These are phyloP conservation scores for Gentiana dahurica DNA, from an alignment of 257 asterid genomes.

Conservation along the genomic window DNA sequence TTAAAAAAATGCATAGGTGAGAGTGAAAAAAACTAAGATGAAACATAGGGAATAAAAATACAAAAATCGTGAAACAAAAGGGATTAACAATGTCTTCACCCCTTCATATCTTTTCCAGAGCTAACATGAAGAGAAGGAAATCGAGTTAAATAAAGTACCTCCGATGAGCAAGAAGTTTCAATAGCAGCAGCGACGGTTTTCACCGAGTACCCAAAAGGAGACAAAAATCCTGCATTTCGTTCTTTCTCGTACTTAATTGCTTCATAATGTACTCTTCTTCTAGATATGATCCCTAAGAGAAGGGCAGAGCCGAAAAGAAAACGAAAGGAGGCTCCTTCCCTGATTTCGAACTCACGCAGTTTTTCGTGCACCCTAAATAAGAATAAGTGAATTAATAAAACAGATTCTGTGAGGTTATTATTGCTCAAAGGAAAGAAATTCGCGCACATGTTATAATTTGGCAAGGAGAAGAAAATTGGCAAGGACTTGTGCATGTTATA, in stretches of 20 bases:
- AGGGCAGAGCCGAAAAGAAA: constrained; percentile 74
- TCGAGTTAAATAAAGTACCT: constrained; percentile 33
- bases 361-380: constrained; percentile 67
- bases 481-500: neutral
- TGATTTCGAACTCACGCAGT: constrained; percentile 51
- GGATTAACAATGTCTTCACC: too few species aligned
- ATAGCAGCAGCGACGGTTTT: constrained; percentile 58
- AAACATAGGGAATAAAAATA: neutral
- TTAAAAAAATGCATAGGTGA: neutral
- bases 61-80: too few species aligned
- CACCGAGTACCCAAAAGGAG: constrained; percentile 85
- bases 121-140: constrained; percentile 9
- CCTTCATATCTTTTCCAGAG: too few species aligned
- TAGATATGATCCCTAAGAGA: constrained; percentile 70
- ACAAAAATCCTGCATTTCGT: constrained; percentile 70
- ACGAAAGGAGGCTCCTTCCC: constrained; percentile 87
- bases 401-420: neutral
- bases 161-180: constrained; percentile 60
- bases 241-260: constrained; percentile 81
- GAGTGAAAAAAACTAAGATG: neutral
- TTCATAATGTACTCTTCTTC: constrained; percentile 68
- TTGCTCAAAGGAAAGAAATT: neutral
- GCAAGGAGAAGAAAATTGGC: neutral
- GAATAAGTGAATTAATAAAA: constrained; percentile 4
- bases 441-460: neutral